These are phyloP conservation scores for Moesziomyces globuligerus DNA, from an alignment of 1,284 basidiomycete genomes.

Conservation along the genomic window DNA sequence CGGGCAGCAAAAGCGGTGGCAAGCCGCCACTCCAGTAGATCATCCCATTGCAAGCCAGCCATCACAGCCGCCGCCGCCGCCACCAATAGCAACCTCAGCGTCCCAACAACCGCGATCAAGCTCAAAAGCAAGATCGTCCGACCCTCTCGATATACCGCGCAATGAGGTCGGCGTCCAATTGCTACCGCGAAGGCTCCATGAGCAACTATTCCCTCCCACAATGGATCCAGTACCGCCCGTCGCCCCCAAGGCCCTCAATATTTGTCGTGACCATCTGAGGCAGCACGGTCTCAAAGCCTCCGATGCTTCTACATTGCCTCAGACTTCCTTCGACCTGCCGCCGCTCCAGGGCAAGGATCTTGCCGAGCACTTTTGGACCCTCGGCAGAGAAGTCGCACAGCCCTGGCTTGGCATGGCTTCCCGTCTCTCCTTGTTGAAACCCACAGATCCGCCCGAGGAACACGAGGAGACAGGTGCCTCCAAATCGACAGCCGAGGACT, in stretches of 20 bases:
- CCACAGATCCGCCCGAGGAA: slow-evolving; percentile 74
- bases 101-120: background rate
- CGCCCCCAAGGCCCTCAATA: slow-evolving; percentile 75
- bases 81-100: slow-evolving; percentile 4
- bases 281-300: slow-evolving; percentile 82
- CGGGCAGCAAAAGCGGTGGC: slow-evolving; percentile 28
- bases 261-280: slow-evolving; percentile 81
- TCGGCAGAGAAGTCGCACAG: slow-evolving; percentile 79
- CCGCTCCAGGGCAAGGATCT: slow-evolving; percentile 83
- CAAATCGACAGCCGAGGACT: slow-evolving; percentile 19
- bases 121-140: background rate
- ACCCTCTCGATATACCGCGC: slow-evolving; percentile 62
- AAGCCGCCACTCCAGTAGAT: slow-evolving; percentile 31
- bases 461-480: slow-evolving; percentile 4
- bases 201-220: slow-evolving; percentile 79
- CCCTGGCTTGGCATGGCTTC: slow-evolving; percentile 84
- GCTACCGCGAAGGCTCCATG: slow-evolving; percentile 80
- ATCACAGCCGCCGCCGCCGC: slow-evolving; percentile 5
- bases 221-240: slow-evolving; percentile 76
- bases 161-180: slow-evolving; percentile 93
- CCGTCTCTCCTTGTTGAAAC: slow-evolving; percentile 72
- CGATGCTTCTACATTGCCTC: slow-evolving; percentile 81
- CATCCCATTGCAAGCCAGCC: slow-evolving; percentile 7
- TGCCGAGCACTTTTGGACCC: slow-evolving; percentile 86
- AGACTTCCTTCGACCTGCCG: slow-evolving; percentile 84